These are phyloP conservation scores for Trichoderma erinaceum DNA, from an alignment of 495 filamentous ascomycete species.

Conservation along the genomic window DNA sequence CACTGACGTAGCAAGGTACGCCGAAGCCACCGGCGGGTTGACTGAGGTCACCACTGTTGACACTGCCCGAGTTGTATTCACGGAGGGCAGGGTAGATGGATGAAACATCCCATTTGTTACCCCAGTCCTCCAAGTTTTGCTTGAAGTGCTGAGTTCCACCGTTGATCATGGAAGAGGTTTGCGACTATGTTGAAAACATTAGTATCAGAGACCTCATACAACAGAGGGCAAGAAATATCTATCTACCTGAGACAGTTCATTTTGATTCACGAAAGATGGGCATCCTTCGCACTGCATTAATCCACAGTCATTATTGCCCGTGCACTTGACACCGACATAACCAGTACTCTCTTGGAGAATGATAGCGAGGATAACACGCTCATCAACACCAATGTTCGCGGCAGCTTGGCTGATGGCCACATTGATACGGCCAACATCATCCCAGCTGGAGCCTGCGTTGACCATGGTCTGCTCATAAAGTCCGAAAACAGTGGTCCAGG, in stretches of 20 bases:
- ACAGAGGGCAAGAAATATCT: not conserved
- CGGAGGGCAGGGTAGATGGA: constrained; percentile 38
- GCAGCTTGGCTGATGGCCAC: constrained; percentile 28
- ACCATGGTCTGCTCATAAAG: constrained; percentile 31
- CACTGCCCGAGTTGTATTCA: constrained; percentile 37
- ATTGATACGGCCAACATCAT: constrained; percentile 33
- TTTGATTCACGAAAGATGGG: constrained; percentile 27
- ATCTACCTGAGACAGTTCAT: constrained; percentile 32
- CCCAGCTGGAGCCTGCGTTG: constrained; percentile 27
- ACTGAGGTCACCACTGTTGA: constrained; percentile 33
- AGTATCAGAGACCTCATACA: not conserved
- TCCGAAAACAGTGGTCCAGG: constrained; percentile 35
- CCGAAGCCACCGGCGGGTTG: constrained; percentile 29
- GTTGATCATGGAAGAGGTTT: constrained; percentile 34
- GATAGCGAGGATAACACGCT: constrained; percentile 38
- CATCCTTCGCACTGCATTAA: constrained; percentile 34
- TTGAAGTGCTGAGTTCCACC: constrained; percentile 34
- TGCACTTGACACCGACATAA: constrained; percentile 33
- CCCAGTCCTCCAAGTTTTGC: constrained; percentile 29
- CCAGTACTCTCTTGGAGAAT: constrained; percentile 43
- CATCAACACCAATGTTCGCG: constrained; percentile 33
- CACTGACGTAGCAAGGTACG: constrained; percentile 30
- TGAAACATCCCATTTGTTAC: constrained; percentile 25
- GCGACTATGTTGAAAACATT: constrained; percentile 20
- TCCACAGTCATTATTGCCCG: constrained; percentile 30